Conservation (phyloP, 192 early-diverging fungal genomes). For the Spizellomyces sp. region DNA sequence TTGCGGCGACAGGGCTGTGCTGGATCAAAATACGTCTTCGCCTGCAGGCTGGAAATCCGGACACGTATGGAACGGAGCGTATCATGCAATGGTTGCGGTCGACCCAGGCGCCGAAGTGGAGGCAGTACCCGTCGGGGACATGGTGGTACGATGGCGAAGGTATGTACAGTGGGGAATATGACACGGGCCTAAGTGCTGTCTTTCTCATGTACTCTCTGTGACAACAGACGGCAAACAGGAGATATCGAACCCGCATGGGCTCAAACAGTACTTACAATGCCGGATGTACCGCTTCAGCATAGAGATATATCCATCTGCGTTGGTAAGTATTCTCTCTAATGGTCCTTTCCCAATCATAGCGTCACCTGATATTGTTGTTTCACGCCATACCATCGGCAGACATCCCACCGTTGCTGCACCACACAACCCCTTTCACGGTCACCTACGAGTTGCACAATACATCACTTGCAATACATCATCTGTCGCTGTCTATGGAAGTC, state of each 20-base stretch:
- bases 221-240: neutral
- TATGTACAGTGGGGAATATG: neutral
- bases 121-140: slow-evolving; percentile 5
- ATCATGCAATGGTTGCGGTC: slow-evolving; percentile 40
- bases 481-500: slow-evolving; percentile 61
- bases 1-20: no score
- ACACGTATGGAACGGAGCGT: slow-evolving; percentile 44
- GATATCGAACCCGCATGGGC: neutral
- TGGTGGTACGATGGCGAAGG: slow-evolving; percentile 30
- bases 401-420: slow-evolving; percentile 53
- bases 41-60: slow-evolving; percentile 55
- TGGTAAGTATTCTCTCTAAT: neutral
- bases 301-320: neutral
- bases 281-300: neutral
- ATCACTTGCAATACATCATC: slow-evolving; percentile 51
- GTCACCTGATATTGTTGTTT: no score
- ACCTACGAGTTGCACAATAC: slow-evolving; percentile 66
- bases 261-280: neutral
- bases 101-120: slow-evolving; percentile 11
- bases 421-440: slow-evolving; percentile 64
- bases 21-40: no score
- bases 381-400: slow-evolving; percentile 36
- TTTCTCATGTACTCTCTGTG: neutral
- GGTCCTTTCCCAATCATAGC: no score
- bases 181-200: neutral